Evolutionary conservation across 2,329 filamentous ascomycete genomes (phyloP).

Genomic region (Ophiosphaerella narmari): DNA sequence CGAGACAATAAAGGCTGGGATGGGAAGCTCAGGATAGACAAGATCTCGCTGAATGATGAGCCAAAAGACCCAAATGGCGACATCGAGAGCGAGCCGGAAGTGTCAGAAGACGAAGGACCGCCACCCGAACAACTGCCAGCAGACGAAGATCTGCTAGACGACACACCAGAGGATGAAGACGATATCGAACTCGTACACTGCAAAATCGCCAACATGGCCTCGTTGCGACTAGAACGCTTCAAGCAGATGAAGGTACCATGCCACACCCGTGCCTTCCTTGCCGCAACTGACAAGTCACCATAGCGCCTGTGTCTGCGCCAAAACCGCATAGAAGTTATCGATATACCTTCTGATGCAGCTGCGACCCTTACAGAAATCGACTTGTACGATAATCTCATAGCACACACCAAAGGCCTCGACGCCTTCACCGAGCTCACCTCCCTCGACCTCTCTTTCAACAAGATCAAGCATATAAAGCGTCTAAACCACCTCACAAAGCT

Average conservation of each 20-base stretch:
- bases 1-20: constrained; percentile 70
- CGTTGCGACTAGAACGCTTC: constrained; percentile 84
- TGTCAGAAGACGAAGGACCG: constrained; percentile 68
- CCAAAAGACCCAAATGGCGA: constrained; percentile 62
- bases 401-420: constrained; percentile 83
- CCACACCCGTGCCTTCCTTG: background rate
- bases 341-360: constrained; percentile 70
- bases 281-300: constrained; percentile 3
- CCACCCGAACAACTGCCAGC: constrained; percentile 42
- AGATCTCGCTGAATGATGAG: constrained; percentile 55
- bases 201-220: constrained; percentile 76
- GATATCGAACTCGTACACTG: constrained; percentile 85
- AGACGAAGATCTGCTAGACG: constrained; percentile 61
- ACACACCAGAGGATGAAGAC: constrained; percentile 59
- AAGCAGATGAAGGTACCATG: constrained; percentile 63
- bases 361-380: constrained; percentile 80
- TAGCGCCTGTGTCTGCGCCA: constrained; percentile 85
- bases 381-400: constrained; percentile 94
- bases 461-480: constrained; percentile 97
- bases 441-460: constrained; percentile 96
- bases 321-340: constrained; percentile 82
- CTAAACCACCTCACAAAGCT: constrained; percentile 77
- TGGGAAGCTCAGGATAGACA: constrained; percentile 77
- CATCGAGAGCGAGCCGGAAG: constrained; percentile 76
- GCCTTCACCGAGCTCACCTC: constrained; percentile 73